Evolutionary conservation across 345 rosid genomes (phyloP).

Genomic region (Anastatica hierochuntica): DNA sequence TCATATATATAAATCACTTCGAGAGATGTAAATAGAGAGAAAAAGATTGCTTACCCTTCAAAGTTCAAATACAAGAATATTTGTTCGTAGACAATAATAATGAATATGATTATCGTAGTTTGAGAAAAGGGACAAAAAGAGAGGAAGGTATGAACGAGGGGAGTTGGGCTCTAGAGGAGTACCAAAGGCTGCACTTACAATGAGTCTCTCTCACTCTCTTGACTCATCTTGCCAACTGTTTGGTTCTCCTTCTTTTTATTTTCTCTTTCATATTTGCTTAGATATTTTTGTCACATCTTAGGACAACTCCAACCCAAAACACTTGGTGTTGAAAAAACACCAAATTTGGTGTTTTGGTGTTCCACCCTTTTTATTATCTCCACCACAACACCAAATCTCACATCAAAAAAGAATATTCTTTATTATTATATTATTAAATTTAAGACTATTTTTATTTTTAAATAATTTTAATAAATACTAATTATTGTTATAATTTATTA

Average conservation of each 20-base stretch:
- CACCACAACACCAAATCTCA: too few relatives aligned
- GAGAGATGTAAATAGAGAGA: neutral
- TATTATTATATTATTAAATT: too few relatives aligned
- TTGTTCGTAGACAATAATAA: neutral
- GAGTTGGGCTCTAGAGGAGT: constrained; percentile 24
- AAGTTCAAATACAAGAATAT: neutral
- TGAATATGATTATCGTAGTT: neutral
- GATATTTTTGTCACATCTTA: too few relatives aligned
- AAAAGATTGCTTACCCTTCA: neutral
- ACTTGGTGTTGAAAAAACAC: too few relatives aligned
- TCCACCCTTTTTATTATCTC: too few relatives aligned
- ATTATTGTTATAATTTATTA: too few relatives aligned
- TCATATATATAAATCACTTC: constrained; percentile 3
- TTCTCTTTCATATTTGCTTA: neutral
- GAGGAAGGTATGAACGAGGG: constrained; percentile 21
- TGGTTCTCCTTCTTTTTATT: neutral
- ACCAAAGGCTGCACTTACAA: constrained; percentile 20
- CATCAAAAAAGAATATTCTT: too few relatives aligned
- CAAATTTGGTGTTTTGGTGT: too few relatives aligned
- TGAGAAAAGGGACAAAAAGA: constrained; percentile 14
- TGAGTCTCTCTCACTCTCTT: constrained; percentile 13
- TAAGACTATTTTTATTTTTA: too few relatives aligned
- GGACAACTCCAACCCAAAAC: too few relatives aligned
- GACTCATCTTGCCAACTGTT: constrained; percentile 11
- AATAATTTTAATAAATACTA: too few relatives aligned